phyloP scores from a whole-genome alignment of 257 asterid species.

The Euphrasia confusa region DNA sequence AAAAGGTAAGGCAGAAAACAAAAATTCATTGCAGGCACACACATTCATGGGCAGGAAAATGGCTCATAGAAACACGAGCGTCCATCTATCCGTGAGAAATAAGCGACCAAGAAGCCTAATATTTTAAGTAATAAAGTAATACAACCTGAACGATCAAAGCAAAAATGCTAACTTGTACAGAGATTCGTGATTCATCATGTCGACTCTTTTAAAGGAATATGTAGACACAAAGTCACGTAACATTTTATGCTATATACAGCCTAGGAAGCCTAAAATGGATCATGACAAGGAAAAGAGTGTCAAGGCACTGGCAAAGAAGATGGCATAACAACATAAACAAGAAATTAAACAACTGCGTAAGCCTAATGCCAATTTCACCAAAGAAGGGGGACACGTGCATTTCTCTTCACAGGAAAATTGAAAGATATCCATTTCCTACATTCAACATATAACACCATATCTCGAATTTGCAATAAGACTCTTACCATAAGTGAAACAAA shows the following conservation, averaged over 20 bases:
- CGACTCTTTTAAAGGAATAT: background rate
- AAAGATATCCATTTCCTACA: background rate
- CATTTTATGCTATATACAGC: background rate
- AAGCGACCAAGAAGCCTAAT: background rate
- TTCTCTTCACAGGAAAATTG: background rate
- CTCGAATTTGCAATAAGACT: no score
- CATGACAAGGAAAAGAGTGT: background rate
- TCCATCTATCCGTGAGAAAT: no score
- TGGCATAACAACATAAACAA: background rate
- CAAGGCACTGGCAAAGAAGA: background rate
- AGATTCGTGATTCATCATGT: constrained; percentile 6
- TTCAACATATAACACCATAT: background rate
- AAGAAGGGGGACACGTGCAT: background rate
- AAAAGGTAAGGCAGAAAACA: no score
- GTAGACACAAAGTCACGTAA: background rate
- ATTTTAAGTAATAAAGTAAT: background rate
- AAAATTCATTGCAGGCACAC: no score
- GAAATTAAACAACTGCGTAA: background rate
- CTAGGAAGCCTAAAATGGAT: constrained; percentile 5
- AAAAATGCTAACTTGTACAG: background rate
- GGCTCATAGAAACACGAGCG: no score
- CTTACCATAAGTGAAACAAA: background rate
- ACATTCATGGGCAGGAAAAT: no score
- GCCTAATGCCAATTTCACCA: background rate
- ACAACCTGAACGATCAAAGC: background rate